Conservation (phyloP, 257 asterid genomes). For the Solanum bulbocastanum region DNA sequence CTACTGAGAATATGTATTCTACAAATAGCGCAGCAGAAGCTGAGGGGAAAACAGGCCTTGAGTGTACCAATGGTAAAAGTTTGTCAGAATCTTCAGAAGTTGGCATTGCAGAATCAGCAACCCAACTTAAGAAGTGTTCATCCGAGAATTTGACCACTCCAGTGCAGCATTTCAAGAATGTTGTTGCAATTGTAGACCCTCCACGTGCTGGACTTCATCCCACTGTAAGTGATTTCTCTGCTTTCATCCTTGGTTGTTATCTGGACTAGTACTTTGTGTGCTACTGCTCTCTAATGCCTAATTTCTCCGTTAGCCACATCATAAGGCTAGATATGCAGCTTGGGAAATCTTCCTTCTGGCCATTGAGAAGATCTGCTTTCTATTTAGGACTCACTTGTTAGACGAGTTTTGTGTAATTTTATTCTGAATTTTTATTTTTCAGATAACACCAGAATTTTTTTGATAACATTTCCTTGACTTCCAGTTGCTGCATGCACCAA, state of each 20-base stretch:
- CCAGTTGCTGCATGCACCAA: background rate
- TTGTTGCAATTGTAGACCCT: constrained; percentile 97
- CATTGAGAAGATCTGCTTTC: background rate
- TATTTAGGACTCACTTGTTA: background rate
- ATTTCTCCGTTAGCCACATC: background rate
- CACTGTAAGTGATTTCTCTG: constrained; percentile 53
- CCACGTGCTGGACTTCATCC: constrained; percentile 99
- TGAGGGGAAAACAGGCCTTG: constrained; percentile 21
- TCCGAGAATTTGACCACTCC: constrained; percentile 18
- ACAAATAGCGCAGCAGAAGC: constrained; percentile 15
- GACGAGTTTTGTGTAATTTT: background rate
- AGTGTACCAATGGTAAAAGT: constrained; percentile 20
- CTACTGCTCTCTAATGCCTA: background rate
- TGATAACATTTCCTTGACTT: background rate
- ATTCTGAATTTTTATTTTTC: background rate
- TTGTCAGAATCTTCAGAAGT: constrained; percentile 1
- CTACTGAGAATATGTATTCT: constrained; percentile 14
- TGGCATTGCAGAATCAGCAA: constrained; percentile 20
- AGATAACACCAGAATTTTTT: background rate
- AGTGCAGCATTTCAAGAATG: constrained; percentile 47
- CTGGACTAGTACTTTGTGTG: background rate
- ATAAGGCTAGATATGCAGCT: background rate
- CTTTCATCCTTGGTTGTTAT: background rate
- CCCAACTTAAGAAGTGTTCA: constrained; percentile 15
- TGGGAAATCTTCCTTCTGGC: background rate